Evolutionary conservation across 495 filamentous ascomycete species (phyloP).

Genomic region (Penicillium diatomitis): DNA sequence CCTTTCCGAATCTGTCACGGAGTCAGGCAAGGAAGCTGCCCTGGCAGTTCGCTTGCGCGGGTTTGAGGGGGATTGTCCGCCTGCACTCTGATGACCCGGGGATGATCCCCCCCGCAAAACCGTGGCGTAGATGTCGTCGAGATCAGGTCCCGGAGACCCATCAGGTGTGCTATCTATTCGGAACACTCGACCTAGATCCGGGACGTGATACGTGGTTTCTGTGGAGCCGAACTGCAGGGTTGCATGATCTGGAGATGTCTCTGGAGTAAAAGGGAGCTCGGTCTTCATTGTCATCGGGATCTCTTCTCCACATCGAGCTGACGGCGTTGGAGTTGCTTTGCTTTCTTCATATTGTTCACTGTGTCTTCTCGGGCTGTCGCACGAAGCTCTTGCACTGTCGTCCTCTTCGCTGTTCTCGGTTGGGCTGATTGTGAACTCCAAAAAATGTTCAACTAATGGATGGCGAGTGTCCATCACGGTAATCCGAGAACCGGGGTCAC

Average conservation of each 20-base stretch:
- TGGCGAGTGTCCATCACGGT: neutral
- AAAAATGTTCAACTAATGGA: neutral
- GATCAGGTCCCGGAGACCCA: neutral
- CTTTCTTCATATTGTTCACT: no score
- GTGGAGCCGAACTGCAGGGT: neutral
- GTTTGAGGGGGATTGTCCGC: neutral
- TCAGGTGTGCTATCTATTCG: neutral
- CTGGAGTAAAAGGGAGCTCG: neutral
- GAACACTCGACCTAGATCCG: neutral
- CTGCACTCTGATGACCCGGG: neutral
- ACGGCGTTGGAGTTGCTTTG: no score
- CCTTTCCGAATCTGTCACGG: slow-evolving; percentile 7
- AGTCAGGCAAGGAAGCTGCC: slow-evolving; percentile 6
- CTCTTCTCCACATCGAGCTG: no score
- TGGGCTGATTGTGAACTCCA: neutral
- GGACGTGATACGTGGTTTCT: neutral
- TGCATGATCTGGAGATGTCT: neutral
- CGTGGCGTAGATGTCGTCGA: neutral
- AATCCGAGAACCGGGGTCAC: neutral
- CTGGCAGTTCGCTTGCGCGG: slow-evolving; percentile 6
- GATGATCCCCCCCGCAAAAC: neutral
- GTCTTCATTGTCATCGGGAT: neutral
- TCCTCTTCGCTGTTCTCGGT: no score
- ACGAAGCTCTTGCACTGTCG: no score
- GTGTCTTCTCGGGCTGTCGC: no score